Conservation (phyloP, 169 alveolate species). For the Plasmodium sp. region DNA sequence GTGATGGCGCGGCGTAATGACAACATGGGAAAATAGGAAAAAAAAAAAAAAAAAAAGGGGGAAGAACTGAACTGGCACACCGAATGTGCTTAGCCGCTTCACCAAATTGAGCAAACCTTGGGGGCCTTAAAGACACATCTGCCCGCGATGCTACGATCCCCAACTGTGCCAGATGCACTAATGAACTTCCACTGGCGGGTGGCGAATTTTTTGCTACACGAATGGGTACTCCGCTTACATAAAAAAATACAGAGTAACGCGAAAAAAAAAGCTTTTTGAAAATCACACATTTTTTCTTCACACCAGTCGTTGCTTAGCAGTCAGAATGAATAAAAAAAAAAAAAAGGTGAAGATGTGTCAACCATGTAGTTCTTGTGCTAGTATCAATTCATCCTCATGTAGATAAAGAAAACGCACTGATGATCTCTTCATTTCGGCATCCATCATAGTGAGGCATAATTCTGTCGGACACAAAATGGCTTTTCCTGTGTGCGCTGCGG, state of each 20-base stretch:
- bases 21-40: not conserved
- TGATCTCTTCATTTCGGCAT: not conserved
- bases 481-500: not conserved
- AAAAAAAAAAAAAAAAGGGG: not conserved
- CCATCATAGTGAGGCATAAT: not conserved
- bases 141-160: not conserved
- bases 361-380: conserved; percentile 1
- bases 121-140: conserved; percentile 3
- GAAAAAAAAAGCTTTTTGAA: conserved; percentile 22
- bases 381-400: conserved; percentile 15
- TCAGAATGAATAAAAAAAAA: not conserved
- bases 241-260: conserved; percentile 22
- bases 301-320: not conserved
- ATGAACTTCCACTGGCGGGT: conserved; percentile 25
- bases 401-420: not conserved
- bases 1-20: not conserved
- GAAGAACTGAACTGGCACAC: not conserved
- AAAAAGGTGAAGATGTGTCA: not conserved
- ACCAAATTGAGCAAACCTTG: conserved; percentile 4
- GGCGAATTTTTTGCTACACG: conserved; percentile 15
- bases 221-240: conserved; percentile 19
- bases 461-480: not conserved
- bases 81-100: not conserved
- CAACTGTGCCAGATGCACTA: not conserved
- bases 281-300: conserved; percentile 32